Evolutionary conservation across 2,329 filamentous ascomycete genomes (phyloP).

Genomic region (Exophiala bonariae): DNA sequence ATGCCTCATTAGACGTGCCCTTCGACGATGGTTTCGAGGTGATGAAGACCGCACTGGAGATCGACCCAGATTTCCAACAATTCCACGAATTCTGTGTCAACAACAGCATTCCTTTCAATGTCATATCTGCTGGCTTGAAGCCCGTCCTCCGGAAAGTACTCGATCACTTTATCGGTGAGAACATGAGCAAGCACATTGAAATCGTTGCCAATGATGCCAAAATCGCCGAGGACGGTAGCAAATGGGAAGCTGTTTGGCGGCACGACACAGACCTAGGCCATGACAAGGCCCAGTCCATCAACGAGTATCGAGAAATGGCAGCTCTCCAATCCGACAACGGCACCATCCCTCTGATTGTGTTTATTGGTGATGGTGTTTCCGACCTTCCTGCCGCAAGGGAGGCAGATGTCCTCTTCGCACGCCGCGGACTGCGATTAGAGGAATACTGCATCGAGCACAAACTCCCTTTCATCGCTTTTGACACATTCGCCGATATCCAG

Average conservation of each 20-base stretch:
- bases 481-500: conserved; percentile 68
- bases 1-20: conserved; percentile 65
- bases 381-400: conserved; percentile 66
- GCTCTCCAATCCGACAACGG: conserved; percentile 58
- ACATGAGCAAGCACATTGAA: conserved; percentile 59
- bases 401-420: conserved; percentile 67
- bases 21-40: conserved; percentile 68
- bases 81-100: conserved; percentile 66
- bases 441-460: conserved; percentile 65
- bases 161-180: conserved; percentile 65
- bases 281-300: conserved; percentile 66
- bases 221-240: conserved; percentile 57
- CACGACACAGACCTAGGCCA: conserved; percentile 66
- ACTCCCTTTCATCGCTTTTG: conserved; percentile 62
- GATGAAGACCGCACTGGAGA: conserved; percentile 62
- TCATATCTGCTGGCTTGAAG: conserved; percentile 68
- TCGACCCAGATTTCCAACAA: conserved; percentile 62
- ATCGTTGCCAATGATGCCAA: conserved; percentile 69
- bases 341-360: conserved; percentile 65
- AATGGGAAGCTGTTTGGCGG: conserved; percentile 67
- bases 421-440: conserved; percentile 64
- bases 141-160: conserved; percentile 63
- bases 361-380: conserved; percentile 69
- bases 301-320: conserved; percentile 59
- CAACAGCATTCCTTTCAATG: conserved; percentile 66